These are phyloP conservation scores for Neopestalotiopsis clavispora DNA, from an alignment of 2,329 filamentous ascomycete genomes.

Conservation along the genomic window DNA sequence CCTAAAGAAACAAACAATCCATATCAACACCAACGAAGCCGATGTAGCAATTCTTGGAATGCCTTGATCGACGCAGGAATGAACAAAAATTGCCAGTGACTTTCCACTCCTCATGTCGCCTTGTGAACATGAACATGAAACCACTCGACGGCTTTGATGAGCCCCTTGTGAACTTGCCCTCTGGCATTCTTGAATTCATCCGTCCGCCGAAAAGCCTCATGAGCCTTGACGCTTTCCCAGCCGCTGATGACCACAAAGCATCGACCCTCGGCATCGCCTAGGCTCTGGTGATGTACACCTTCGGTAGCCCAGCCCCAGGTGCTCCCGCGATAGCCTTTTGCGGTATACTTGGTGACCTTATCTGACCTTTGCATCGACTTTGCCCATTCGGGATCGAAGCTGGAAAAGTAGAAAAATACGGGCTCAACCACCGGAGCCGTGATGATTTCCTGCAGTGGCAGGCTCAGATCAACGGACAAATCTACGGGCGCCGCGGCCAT, in stretches of 20 bases:
- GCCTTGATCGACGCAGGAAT: no score
- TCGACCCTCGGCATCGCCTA: not conserved
- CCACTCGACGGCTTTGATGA: not conserved
- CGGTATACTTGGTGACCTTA: not conserved
- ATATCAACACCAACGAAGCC: no score
- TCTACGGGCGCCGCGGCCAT: not conserved
- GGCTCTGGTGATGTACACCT: not conserved
- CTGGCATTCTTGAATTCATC: not conserved
- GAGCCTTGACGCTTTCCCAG: not conserved
- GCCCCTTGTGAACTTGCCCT: not conserved
- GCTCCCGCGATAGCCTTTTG: not conserved
- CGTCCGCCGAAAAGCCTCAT: not conserved
- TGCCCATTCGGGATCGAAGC: not conserved
- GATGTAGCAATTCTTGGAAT: no score
- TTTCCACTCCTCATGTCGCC: not conserved
- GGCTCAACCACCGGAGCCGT: not conserved
- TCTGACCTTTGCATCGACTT: not conserved
- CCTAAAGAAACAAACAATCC: no score
- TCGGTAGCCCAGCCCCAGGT: not conserved
- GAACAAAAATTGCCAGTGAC: not conserved
- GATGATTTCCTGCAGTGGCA: not conserved
- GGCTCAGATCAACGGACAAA: not conserved
- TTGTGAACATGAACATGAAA: not conserved
- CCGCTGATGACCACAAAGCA: slow-evolving; percentile 1
- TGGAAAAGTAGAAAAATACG: not conserved